phyloP scores from a whole-genome alignment of 768 basidiomycete genomes.

The Tricholoma matsutake region DNA sequence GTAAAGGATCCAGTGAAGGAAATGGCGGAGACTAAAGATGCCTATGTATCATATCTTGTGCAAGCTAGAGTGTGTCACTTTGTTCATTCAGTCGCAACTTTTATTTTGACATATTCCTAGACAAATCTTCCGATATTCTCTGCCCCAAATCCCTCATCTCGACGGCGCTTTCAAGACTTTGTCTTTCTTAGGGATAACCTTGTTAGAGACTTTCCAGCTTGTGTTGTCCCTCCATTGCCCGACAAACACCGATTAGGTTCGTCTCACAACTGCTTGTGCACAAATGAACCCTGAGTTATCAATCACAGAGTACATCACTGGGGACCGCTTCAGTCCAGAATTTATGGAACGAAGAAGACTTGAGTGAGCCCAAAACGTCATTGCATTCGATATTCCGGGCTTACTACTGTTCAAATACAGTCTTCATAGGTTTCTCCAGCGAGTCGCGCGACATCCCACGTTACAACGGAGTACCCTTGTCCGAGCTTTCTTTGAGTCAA shows the following conservation, averaged over 20 bases:
- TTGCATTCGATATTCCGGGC: neutral
- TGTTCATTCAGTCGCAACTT: neutral
- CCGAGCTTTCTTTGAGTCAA: slow-evolving; percentile 93
- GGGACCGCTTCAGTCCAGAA: slow-evolving; percentile 94
- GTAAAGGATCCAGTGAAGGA: slow-evolving; percentile 96
- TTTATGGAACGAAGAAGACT: slow-evolving; percentile 91
- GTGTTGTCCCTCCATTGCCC: slow-evolving; percentile 95
- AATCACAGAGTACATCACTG: slow-evolving; percentile 87
- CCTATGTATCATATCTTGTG: slow-evolving; percentile 93
- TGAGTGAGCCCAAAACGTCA: slow-evolving; percentile 55
- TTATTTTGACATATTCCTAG: slow-evolving; percentile 37
- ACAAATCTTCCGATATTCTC: slow-evolving; percentile 90
- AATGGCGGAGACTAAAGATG: slow-evolving; percentile 94
- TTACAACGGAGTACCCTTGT: slow-evolving; percentile 87
- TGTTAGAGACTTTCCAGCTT: slow-evolving; percentile 90
- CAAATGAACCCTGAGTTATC: neutral
- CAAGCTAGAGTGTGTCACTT: slow-evolving; percentile 66
- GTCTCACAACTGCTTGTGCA: slow-evolving; percentile 23
- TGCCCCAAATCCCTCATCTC: slow-evolving; percentile 64
- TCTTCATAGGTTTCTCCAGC: slow-evolving; percentile 88
- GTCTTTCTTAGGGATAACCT: slow-evolving; percentile 89
- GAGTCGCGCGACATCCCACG: slow-evolving; percentile 90
- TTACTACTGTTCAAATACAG: slow-evolving; percentile 40
- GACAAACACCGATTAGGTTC: slow-evolving; percentile 94
- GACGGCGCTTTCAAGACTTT: slow-evolving; percentile 96